Percentiles rank a stretch among this genome's conserved stretches.
Conservation (phyloP, 2,329 filamentous ascomycete genomes). For the Orbilia brochopaga region DNA sequence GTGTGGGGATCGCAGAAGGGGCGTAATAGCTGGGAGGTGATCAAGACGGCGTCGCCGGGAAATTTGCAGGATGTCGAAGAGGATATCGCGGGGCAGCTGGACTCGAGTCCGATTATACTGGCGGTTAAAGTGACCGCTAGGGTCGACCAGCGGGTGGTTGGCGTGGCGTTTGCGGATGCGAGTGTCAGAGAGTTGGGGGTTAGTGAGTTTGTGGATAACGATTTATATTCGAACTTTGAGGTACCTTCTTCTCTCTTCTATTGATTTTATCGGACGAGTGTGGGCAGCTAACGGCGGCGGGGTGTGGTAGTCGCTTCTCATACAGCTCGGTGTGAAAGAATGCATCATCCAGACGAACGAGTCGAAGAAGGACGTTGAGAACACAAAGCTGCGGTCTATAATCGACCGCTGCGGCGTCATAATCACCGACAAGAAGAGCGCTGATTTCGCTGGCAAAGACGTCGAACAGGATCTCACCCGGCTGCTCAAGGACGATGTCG, state of each 20-base stretch:
- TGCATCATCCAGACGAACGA: constrained; percentile 83
- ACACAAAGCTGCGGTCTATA: constrained; percentile 84
- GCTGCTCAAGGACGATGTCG: constrained; percentile 82
- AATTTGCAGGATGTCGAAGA: constrained; percentile 98
- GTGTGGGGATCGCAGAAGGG: constrained; percentile 79
- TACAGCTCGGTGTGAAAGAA: constrained; percentile 94
- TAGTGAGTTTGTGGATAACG: constrained; percentile 98
- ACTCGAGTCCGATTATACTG: constrained; percentile 90
- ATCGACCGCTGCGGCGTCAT: constrained; percentile 91
- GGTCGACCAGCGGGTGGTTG: constrained; percentile 83
- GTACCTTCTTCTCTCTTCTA: constrained; percentile 56
- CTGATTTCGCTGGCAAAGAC: constrained; percentile 85
- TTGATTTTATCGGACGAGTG: not conserved
- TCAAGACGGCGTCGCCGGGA: constrained; percentile 90
- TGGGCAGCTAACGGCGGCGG: constrained; percentile 15
- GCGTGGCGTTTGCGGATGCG: constrained; percentile 96
- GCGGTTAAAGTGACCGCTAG: constrained; percentile 93
- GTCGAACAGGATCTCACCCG: constrained; percentile 94
- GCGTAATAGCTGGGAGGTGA: constrained; percentile 88
- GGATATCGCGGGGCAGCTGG: constrained; percentile 83
- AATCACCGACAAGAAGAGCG: constrained; percentile 75
- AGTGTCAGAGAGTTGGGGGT: constrained; percentile 94
- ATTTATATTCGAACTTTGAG: constrained; percentile 97
- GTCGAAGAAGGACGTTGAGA: constrained; percentile 81
- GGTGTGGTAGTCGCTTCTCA: constrained; percentile 69